Base-by-base conservation (phyloP, 2,329 filamentous ascomycete species). In the Uncinocarpus reesii region DNA sequence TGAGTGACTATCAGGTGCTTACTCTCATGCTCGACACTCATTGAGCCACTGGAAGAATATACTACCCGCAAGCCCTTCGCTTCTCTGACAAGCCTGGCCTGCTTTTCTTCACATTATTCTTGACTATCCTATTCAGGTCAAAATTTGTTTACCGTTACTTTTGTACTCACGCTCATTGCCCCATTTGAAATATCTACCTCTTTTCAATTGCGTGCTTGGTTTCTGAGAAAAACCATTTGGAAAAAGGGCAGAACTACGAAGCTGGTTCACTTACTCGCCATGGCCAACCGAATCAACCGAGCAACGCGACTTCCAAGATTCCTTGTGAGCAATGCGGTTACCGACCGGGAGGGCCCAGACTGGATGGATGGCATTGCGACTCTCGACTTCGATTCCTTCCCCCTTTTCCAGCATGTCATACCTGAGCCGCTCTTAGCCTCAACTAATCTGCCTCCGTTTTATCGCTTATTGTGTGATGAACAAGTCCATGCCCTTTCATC, bases 291-390 rank as follows among this genome's bases (percentile, higher is more conserved):
- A 28, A 21, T 29, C 10, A 42, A 37, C 18, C 48, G 51, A 11
- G 51, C 44, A 15, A 15, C 43, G 7, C 49, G 47, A 31, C 32
- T 50, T 13, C 51, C 47, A 6, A 42, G 47, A 24, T 52, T 46
- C 26, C 23, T 38, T 7, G 8, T 52, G 18, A 40, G 28, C 26
- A 49, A 49, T 43, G 41, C 29, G 18, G 15, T 23, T 10, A 46
- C 20, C 21, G 35, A 47, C n/a, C 50, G 50, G 18, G 36, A 49
- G 26, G 46, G 50, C 3, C 34, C 40, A 4, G 50, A 52, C 11
- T 52, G 50, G 50, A 52, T 52, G 50, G 50, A 52, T 32, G 50
- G 50, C 7, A 36, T 52, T 16, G 13, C 41, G n/a, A 49, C 50
- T 8, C 35, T 52, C 18, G 50, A 52, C 36, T 49, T 52, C 35